Conservation (phyloP, 2,329 filamentous ascomycete species). For the Pseudonectria foliicola region DNA sequence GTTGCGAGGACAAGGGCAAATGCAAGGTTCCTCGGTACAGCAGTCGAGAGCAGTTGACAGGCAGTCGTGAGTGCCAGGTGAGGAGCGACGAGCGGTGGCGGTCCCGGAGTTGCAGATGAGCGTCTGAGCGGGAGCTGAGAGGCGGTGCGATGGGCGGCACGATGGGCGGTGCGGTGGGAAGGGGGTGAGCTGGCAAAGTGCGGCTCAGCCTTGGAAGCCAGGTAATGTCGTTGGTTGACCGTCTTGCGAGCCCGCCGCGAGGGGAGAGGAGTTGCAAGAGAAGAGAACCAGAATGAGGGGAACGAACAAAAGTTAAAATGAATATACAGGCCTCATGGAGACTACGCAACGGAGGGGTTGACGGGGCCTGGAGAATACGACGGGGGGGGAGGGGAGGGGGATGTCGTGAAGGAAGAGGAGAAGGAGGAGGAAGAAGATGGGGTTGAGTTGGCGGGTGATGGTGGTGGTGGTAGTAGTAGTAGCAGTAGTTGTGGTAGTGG, state of each 20-base stretch:
- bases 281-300: slow-evolving; percentile 13
- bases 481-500: too few species aligned
- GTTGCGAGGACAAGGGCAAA: slow-evolving; percentile 16
- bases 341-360: slow-evolving; percentile 9
- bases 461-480: neutral
- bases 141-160: too few species aligned
- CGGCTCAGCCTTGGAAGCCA: slow-evolving; percentile 8
- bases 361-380: slow-evolving; percentile 22
- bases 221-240: slow-evolving; percentile 8
- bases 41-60: slow-evolving; percentile 11
- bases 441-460: slow-evolving; percentile 1
- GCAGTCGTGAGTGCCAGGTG: too few species aligned
- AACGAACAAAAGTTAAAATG: slow-evolving; percentile 25
- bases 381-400: slow-evolving; percentile 13
- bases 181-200: slow-evolving; percentile 15
- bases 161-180: too few species aligned
- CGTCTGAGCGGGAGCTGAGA: too few species aligned
- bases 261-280: slow-evolving; percentile 13
- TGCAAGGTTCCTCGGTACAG: slow-evolving; percentile 3
- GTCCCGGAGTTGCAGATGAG: too few species aligned
- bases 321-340: slow-evolving; percentile 32
- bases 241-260: slow-evolving; percentile 23
- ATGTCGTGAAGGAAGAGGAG: slow-evolving; percentile 17
- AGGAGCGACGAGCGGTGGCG: too few species aligned
- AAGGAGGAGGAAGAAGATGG: slow-evolving; percentile 10